These are phyloP conservation scores for Metschnikowia gelsemii DNA, from an alignment of 805 yeast species.

Conservation along the genomic window DNA sequence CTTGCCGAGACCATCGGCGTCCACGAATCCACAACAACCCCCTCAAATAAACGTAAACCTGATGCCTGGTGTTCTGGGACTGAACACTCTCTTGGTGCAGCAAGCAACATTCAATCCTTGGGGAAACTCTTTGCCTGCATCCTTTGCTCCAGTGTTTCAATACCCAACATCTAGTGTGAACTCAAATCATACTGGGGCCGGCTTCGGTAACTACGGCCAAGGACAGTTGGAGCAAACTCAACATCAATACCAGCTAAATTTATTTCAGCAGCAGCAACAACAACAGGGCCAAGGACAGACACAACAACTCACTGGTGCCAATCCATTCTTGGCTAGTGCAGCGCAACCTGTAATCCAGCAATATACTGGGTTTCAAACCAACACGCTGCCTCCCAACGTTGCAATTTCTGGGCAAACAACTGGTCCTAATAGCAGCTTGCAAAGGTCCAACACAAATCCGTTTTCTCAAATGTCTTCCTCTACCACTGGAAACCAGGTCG, in stretches of 20 bases:
- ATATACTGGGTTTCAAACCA: slow-evolving; percentile 11
- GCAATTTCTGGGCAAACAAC: neutral
- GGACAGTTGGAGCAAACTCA: slow-evolving; percentile 17
- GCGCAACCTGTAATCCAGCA: slow-evolving; percentile 13
- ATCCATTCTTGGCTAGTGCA: slow-evolving; percentile 12
- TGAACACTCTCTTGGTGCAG: slow-evolving; percentile 31
- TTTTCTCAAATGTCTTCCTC: slow-evolving; percentile 27
- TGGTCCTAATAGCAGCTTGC: slow-evolving; percentile 13
- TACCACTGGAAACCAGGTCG: slow-evolving; percentile 11
- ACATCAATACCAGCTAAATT: slow-evolving; percentile 15
- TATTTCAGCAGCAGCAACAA: slow-evolving; percentile 13
- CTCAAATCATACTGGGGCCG: slow-evolving; percentile 51
- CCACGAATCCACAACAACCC: neutral
- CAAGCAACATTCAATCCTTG: slow-evolving; percentile 44
- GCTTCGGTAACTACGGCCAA: slow-evolving; percentile 54
- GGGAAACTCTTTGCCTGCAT: slow-evolving; percentile 24
- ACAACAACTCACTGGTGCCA: slow-evolving; percentile 13
- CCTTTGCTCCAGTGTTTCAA: slow-evolving; percentile 8
- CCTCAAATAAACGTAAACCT: neutral
- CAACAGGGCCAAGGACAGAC: slow-evolving; percentile 6
- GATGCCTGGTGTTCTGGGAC: neutral
- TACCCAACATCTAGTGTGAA: slow-evolving; percentile 11
- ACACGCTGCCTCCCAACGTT: slow-evolving; percentile 2
- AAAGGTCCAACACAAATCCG: slow-evolving; percentile 38
- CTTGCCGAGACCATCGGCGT: slow-evolving; percentile 7